A percentile compares a stretch with the other conserved stretches of the same genome.
Conservation (phyloP, 225 moss, liverwort and hornwort genomes). For the Ulota crispa region DNA sequence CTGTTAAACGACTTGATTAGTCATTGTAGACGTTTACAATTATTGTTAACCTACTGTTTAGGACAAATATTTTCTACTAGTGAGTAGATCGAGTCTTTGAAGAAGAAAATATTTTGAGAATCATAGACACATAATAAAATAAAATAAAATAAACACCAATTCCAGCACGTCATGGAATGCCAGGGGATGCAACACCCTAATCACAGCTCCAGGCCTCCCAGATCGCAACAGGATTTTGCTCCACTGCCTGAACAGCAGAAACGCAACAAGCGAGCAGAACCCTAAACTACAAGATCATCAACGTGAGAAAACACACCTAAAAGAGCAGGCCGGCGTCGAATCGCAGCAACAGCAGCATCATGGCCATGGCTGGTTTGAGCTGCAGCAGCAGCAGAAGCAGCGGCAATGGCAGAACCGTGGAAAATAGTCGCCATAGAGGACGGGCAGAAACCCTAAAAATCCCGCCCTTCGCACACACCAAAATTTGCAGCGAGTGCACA, state of each 20-base stretch:
- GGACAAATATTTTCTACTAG: too few relatives aligned
- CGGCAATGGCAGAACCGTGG: conserved; percentile 7
- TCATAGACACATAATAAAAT: neutral
- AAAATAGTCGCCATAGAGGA: conserved; percentile 26
- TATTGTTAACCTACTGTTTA: too few relatives aligned
- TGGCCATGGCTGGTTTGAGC: neutral
- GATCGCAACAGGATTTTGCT: neutral
- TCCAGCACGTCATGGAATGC: neutral
- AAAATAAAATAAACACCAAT: neutral
- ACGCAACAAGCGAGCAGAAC: neutral
- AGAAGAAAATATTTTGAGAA: neutral
- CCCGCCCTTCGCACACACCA: neutral
- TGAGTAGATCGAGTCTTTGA: too few relatives aligned
- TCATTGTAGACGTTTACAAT: too few relatives aligned
- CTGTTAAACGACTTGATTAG: too few relatives aligned
- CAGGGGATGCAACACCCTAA: neutral
- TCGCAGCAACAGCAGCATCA: neutral
- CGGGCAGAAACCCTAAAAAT: neutral
- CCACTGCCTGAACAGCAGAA: neutral
- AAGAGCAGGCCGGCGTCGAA: neutral
- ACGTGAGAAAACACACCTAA: neutral
- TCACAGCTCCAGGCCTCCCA: neutral
- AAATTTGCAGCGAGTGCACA: too few relatives aligned
- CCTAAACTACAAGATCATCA: neutral
- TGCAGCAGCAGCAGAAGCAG: neutral